Conservation (phyloP, 1,284 basidiomycete species). For the Ceratobasidium sp. region DNA sequence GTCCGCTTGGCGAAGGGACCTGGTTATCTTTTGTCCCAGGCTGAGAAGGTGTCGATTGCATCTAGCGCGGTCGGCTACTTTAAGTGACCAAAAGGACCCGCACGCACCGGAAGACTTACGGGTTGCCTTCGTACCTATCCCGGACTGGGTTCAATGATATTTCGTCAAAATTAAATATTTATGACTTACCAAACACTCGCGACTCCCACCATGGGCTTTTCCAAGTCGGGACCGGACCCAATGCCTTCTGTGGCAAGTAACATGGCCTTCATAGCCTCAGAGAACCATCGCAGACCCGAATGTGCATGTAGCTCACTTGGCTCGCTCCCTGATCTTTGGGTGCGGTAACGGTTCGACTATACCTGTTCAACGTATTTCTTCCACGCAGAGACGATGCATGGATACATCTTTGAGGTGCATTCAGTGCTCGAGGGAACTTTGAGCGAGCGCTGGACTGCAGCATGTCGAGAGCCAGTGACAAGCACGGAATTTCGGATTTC, state of each 20-base stretch:
- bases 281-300: slow-evolving; percentile 1
- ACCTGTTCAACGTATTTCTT: slow-evolving; percentile 68
- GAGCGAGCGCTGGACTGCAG: slow-evolving; percentile 26
- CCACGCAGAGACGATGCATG: slow-evolving; percentile 19
- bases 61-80: slow-evolving; percentile 55
- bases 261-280: slow-evolving; percentile 74
- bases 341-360: slow-evolving; percentile 82
- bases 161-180: slow-evolving; percentile 5
- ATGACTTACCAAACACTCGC: slow-evolving; percentile 86
- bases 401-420: slow-evolving; percentile 16
- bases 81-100: background rate
- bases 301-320: slow-evolving; percentile 63
- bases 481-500: slow-evolving; percentile 36
- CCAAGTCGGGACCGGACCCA: slow-evolving; percentile 75
- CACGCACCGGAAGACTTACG: slow-evolving; percentile 59
- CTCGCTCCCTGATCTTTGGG: slow-evolving; percentile 93
- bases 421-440: slow-evolving; percentile 6
- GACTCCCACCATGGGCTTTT: slow-evolving; percentile 95
- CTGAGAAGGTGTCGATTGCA: slow-evolving; percentile 91
- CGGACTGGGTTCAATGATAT: slow-evolving; percentile 45
- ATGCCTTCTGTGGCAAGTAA: slow-evolving; percentile 94
- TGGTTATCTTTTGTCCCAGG: slow-evolving; percentile 86
- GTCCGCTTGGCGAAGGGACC: slow-evolving; percentile 72
- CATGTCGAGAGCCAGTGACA: slow-evolving; percentile 34
- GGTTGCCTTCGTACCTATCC: slow-evolving; percentile 87